Base-by-base conservation (phyloP, 78 protist genomes). In the Dictyostelium intermedium region DNA sequence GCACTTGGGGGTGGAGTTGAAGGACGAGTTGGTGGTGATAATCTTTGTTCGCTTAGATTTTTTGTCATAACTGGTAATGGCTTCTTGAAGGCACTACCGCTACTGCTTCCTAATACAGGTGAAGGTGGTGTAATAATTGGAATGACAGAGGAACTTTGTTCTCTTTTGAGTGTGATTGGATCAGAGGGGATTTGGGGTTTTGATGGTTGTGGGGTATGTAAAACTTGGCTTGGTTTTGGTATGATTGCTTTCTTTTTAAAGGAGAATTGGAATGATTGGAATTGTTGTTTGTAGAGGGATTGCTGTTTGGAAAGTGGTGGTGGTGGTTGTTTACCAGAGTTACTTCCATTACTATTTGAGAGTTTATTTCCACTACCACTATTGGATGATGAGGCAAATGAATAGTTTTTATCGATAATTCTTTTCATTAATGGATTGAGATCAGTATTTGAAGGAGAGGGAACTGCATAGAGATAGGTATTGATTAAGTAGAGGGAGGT, bases 381-480 rank as follows among this genome's bases (percentile, higher is more conserved):
- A 25, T n/a, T n/a, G 30, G 14, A 41, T 8, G 74, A 66, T 9
- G 91, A 25, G 10, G 8, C 11, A 11, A 66, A n/a, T 66, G 74
- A 66, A 50, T 85, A 77, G 23, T 87, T 83, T 23, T 14, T 34
- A 7, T 87, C 93, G 1, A 87, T 63, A 1, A 61, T 34, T 23
- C 11, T 18, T 32, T 63, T 87, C 93, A 87, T 87, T 66, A 61
- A 39, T 35, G 70, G 66, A 32, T 86, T 86, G 23, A 76, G 4
- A 35, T n/a, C 66, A 18, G 79, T 32, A 18, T 34, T 72, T 14
- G 92, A 76, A 34, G 79, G 53, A 23, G 83, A n/a, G 4, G 93
- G 93, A 5, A 87, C 81, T 7, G 85, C 93, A 79, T 77, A 87
- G 18, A 87, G 83, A 43, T 78, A 87, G n/a, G 93, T 78, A 43